A percentile compares a stretch with the other conserved stretches of the same genome.
These are phyloP conservation scores for Gardenia jasminoides DNA, from an alignment of 257 asterid genomes.

Conservation along the genomic window DNA sequence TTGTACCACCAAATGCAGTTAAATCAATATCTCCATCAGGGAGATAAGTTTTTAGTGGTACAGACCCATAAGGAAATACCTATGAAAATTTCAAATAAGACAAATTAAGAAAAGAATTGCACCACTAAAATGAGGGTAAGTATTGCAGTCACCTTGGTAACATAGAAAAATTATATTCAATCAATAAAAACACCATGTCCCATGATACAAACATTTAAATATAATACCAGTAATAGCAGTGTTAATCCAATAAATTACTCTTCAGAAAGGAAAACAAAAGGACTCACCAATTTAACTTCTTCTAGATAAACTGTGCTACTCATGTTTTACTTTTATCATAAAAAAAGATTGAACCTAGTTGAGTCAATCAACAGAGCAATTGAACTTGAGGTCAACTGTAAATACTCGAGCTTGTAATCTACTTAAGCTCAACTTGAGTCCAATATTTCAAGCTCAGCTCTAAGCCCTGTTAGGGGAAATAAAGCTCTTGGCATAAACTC, in stretches of 20 bases:
- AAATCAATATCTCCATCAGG: slow-evolving; percentile 98
- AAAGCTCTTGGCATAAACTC: too few species aligned
- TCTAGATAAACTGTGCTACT: not conserved
- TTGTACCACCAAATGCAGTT: slow-evolving; percentile 66
- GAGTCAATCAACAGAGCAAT: not conserved
- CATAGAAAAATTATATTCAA: not conserved
- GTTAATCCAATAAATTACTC: not conserved
- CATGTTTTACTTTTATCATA: not conserved
- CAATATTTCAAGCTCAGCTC: not conserved
- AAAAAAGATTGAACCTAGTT: not conserved
- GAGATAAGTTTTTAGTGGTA: slow-evolving; percentile 88
- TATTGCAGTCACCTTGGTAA: not conserved
- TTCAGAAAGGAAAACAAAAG: not conserved
- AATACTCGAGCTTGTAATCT: not conserved
- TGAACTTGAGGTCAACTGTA: not conserved
- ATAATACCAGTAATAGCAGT: not conserved
- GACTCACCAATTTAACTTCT: not conserved
- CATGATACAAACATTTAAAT: too few species aligned
- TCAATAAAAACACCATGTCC: not conserved
- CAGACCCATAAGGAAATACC: slow-evolving; percentile 94
- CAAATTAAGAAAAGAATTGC: not conserved
- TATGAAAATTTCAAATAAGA: slow-evolving; percentile 33
- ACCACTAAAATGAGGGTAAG: not conserved
- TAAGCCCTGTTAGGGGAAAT: too few species aligned
- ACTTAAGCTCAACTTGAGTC: not conserved